These are phyloP conservation scores for Yamadazyma oceani DNA, from an alignment of 1,139 yeast genomes.

Conservation along the genomic window DNA sequence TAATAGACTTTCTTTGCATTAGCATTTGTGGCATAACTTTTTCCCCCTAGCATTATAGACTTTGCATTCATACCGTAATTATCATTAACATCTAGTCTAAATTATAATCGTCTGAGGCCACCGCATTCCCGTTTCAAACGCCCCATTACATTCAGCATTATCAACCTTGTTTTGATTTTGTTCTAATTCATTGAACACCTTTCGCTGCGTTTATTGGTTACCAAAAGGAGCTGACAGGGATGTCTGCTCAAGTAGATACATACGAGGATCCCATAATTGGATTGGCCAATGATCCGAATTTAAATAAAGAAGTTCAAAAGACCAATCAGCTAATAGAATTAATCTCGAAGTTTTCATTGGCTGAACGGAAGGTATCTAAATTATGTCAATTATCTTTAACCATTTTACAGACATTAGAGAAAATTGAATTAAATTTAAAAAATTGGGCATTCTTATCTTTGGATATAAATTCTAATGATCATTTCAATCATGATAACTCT, in stretches of 20 bases:
- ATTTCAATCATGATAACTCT: constrained; percentile 31
- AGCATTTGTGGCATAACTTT: too few species aligned
- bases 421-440: constrained; percentile 45
- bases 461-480: constrained; percentile 47
- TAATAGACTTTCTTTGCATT: too few species aligned
- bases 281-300: constrained; percentile 49
- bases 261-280: constrained; percentile 51
- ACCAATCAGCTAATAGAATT: constrained; percentile 39
- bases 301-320: constrained; percentile 45
- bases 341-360: constrained; percentile 44
- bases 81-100: too few species aligned
- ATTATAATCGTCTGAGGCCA: too few species aligned
- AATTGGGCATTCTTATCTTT: constrained; percentile 61
- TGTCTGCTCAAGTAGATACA: constrained; percentile 21
- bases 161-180: background rate
- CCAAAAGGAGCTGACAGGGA: constrained; percentile 1
- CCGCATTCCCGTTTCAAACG: background rate
- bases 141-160: too few species aligned
- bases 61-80: too few species aligned
- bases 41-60: background rate
- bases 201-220: too few species aligned
- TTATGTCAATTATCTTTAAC: constrained; percentile 51
- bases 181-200: background rate
- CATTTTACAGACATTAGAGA: constrained; percentile 51
- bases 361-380: constrained; percentile 49